Evolutionary conservation across 2,329 filamentous ascomycete species (phyloP), one percentile per base, ranked within the genome.

Genomic region (Ophiostoma novo-ulmi): DNA sequence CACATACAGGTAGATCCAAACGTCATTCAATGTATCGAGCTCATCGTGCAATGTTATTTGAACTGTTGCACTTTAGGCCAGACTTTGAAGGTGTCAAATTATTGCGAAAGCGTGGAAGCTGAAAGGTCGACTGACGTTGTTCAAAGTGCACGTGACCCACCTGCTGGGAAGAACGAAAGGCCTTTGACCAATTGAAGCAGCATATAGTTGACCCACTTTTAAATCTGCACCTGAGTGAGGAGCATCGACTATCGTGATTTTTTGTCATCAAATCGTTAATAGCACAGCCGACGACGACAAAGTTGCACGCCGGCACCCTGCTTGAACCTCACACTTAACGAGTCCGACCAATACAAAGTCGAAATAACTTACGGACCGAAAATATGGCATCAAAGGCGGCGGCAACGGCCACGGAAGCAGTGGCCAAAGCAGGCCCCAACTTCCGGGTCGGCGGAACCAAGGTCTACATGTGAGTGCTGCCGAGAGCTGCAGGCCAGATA

Each of bases 371-470:
- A 38, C 39, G 63, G 39, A 63, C 11, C 20, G 20, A 13, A 71
- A 69, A 72, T 70, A 74, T 76, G 73, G 75, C 74, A 67, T 69
- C 71, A 65, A 74, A 75, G 73, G 77, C 77, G 78, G 79, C 77
- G 52, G 80, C 74, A 66, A 78, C 78, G 78, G 80, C 77, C 64
- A 81, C 74, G 69, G 73, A 78, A 74, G 77, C 75, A 67, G 77
- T 77, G 52, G 79, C 78, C 72, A 78, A 79, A 75, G 77, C 69
- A 13, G 61, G 72, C 22, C 72, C 82, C 69, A 77, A 77, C 74
- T 85, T 85, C 74, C 81, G 77, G 74, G 77, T 87, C 70, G 86
- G 86, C 41, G 77, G 78, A 72, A 88, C 87, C 77, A 79, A 86
- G 75, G 78, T 88, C 64, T 88, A 82, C 73, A 78, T 89, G 87